Evolutionary conservation across 805 yeast genomes (phyloP).

Genomic region (Yarrowia keelungensis): DNA sequence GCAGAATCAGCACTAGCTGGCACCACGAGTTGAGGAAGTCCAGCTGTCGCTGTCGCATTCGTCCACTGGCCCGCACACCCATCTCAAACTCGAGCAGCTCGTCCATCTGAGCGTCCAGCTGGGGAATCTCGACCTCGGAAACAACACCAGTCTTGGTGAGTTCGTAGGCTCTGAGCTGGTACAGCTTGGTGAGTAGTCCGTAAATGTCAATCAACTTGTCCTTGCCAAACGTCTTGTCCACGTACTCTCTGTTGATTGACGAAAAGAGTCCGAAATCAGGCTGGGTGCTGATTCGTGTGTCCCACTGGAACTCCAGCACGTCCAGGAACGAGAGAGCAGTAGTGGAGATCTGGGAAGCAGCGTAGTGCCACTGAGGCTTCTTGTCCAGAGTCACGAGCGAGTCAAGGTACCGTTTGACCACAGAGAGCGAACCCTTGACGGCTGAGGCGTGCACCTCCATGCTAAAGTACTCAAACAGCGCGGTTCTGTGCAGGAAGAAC

Average conservation of each 20-base stretch:
- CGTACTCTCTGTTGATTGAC: slow-evolving; percentile 40
- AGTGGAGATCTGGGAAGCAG: slow-evolving; percentile 57
- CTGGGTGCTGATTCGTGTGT: slow-evolving; percentile 10
- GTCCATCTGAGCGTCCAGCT: slow-evolving; percentile 38
- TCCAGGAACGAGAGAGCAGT: slow-evolving; percentile 74
- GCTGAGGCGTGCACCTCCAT: slow-evolving; percentile 72
- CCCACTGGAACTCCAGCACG: slow-evolving; percentile 61
- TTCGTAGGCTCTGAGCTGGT: slow-evolving; percentile 45
- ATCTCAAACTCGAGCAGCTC: slow-evolving; percentile 57
- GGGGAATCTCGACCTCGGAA: slow-evolving; percentile 35
- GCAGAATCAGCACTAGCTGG: slow-evolving; percentile 73
- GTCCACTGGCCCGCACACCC: slow-evolving; percentile 47
- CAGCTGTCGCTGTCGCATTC: slow-evolving; percentile 57
- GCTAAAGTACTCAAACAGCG: slow-evolving; percentile 68
- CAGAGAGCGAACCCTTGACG: slow-evolving; percentile 56
- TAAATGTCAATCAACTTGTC: slow-evolving; percentile 9
- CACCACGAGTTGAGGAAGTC: slow-evolving; percentile 82
- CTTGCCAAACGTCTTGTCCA: slow-evolving; percentile 41
- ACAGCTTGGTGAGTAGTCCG: slow-evolving; percentile 10
- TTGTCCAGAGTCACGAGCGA: slow-evolving; percentile 56
- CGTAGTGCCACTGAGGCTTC: slow-evolving; percentile 50
- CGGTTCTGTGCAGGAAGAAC: slow-evolving; percentile 67
- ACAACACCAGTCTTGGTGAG: slow-evolving; percentile 40
- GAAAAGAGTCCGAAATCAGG: slow-evolving; percentile 27
- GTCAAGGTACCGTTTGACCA: slow-evolving; percentile 60